A percentile compares a stretch with the other conserved stretches of the same genome.
These are phyloP conservation scores for Bryum argenteum DNA, from an alignment of 225 moss, liverwort and hornwort species.

Conservation along the genomic window DNA sequence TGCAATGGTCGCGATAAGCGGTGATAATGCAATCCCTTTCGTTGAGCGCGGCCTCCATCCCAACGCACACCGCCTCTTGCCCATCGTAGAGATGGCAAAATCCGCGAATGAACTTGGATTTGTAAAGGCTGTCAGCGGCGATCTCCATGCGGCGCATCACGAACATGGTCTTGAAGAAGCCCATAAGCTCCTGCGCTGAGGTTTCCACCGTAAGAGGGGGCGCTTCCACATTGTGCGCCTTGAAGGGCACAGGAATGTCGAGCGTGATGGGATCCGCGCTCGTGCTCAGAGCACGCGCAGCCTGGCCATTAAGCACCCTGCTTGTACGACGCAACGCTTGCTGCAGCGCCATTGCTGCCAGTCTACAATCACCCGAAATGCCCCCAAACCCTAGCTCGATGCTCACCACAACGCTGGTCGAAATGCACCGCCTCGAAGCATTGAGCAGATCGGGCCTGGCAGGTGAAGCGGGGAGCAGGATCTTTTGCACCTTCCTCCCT, in stretches of 20 bases:
- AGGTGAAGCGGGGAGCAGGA: background rate
- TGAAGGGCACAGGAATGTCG: conserved; percentile 89
- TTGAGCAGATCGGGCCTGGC: no score
- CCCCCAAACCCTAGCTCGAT: conserved; percentile 22
- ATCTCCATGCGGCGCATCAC: conserved; percentile 97
- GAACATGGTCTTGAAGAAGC: conserved; percentile 86
- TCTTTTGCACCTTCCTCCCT: background rate
- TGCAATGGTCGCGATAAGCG: conserved; percentile 94
- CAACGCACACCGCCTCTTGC: conserved; percentile 97
- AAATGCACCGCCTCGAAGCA: background rate
- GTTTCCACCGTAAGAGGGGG: conserved; percentile 81
- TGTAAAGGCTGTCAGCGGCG: conserved; percentile 88
- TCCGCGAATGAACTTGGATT: conserved; percentile 88
- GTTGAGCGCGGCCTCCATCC: conserved; percentile 93
- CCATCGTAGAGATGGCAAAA: conserved; percentile 97
- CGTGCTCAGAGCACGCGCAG: conserved; percentile 32
- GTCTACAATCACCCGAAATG: background rate
- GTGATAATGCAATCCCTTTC: conserved; percentile 90
- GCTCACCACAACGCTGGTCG: background rate
- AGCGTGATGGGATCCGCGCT: conserved; percentile 61
- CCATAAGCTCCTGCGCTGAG: conserved; percentile 72
- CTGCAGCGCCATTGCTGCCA: conserved; percentile 44
- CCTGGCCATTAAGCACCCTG: conserved; percentile 23
- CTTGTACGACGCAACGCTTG: conserved; percentile 40
- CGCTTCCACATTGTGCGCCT: conserved; percentile 69